A percentile compares a stretch with the other conserved stretches of the same genome.
Evolutionary conservation across 441 rosid species (phyloP).

Genomic region (Jatropha podagrica): DNA sequence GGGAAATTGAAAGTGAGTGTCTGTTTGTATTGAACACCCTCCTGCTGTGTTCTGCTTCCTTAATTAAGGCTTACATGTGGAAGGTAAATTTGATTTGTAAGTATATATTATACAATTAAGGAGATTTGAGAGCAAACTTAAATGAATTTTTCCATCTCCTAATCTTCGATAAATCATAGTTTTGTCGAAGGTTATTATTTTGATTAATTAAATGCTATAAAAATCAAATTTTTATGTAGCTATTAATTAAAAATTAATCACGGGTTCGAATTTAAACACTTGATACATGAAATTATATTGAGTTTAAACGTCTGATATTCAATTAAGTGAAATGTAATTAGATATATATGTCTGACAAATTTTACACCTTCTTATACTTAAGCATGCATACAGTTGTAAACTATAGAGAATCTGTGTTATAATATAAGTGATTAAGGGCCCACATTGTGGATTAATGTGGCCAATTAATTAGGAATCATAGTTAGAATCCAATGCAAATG

Average conservation of each 20-base stretch:
- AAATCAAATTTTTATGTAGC: not conserved
- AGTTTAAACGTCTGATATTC: too few species aligned
- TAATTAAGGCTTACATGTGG: not conserved
- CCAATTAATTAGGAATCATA: slow-evolving; percentile 2
- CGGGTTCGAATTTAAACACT: not conserved
- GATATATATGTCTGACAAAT: too few species aligned
- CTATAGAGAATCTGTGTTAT: too few species aligned
- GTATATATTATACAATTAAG: not conserved
- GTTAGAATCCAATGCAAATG: slow-evolving; percentile 33
- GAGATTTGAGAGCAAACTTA: not conserved
- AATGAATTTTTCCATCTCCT: not conserved
- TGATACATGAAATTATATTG: too few species aligned
- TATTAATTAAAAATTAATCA: too few species aligned
- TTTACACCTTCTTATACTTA: too few species aligned
- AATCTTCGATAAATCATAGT: not conserved
- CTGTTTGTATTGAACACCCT: not conserved
- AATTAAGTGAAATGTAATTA: too few species aligned
- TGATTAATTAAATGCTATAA: not conserved
- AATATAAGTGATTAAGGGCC: not conserved
- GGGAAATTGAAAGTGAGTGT: slow-evolving; percentile 1
- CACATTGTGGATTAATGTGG: slow-evolving; percentile 3
- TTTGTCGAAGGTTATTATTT: not conserved
- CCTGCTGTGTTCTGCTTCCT: not conserved
- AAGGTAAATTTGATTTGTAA: not conserved
- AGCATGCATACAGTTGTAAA: not conserved